These are phyloP conservation scores for Cyclotella atomus DNA, from an alignment of 108 stramenopile genomes.

Conservation along the genomic window DNA sequence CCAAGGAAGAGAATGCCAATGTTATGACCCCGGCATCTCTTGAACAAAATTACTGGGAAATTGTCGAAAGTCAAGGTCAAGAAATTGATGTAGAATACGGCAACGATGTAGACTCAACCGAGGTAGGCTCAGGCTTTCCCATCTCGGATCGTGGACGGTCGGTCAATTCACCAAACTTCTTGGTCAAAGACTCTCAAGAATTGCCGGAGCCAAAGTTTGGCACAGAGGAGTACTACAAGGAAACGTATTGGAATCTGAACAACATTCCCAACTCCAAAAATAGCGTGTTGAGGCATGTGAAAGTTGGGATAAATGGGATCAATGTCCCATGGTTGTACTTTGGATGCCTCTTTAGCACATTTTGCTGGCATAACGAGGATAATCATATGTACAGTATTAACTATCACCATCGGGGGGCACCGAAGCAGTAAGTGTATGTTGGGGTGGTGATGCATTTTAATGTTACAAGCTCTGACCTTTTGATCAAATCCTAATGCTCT, in stretches of 20 bases:
- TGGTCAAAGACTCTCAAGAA: constrained; percentile 12
- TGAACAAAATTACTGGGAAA: constrained; percentile 96
- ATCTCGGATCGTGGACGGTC: constrained; percentile 75
- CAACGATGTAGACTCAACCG: constrained; percentile 91
- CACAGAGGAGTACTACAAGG: constrained; percentile 84
- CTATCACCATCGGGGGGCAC: constrained; percentile 95
- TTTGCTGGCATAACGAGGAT: constrained; percentile 99
- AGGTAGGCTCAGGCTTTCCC: constrained; percentile 93
- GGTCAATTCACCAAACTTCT: constrained; percentile 53
- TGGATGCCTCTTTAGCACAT: constrained; percentile 96
- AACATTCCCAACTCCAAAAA: constrained; percentile 91
- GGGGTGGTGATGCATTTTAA: neutral
- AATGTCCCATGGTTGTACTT: constrained; percentile 98
- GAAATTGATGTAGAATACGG: constrained; percentile 92
- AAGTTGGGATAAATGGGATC: constrained; percentile 94
- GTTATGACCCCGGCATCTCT: constrained; percentile 69
- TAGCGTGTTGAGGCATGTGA: constrained; percentile 88
- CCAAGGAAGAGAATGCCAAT: neutral
- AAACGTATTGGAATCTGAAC: constrained; percentile 98
- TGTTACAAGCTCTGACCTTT: neutral
- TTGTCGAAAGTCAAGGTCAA: constrained; percentile 82
- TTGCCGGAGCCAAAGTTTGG: constrained; percentile 81
- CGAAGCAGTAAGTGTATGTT: constrained; percentile 72
- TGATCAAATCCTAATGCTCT: neutral
- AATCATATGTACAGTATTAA: constrained; percentile 99